Base-by-base conservation (phyloP, 257 asterid species). In the Gentiana macrophylla region DNA sequence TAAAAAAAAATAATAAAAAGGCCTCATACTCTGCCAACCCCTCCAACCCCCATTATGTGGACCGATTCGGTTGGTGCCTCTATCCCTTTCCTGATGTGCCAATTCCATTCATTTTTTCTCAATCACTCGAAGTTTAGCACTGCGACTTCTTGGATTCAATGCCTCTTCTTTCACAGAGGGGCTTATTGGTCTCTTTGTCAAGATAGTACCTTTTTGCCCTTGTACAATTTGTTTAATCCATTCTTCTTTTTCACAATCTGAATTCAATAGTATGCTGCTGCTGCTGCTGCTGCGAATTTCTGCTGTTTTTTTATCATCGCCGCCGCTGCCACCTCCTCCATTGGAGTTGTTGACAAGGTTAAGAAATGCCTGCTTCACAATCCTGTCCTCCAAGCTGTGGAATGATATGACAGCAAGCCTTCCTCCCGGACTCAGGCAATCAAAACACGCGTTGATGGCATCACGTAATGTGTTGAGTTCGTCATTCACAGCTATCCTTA, bases 331-430 rank as follows among this genome's bases (percentile, higher is more conserved):
- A 55, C 51, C 77, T 1, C 9, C 46, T 67, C 49, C 76, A 48
- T 60, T 53, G 46, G 46, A 41, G 52, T 53, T 52, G 66, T 74
- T 80, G 37, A 80, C 56, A 46, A 88, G 75, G 65, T 80, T 76
- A 32, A 92, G 80, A 79, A 88, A 92, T 9, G 97, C 66, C 66
- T 92, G 94, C 74, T 88, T 88, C 66, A 88, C 97, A 41, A 92
- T 92, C 73, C 95, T 79, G 74, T 88, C 98, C 72, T 92, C 98
- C 78, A 92, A 68, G 52, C 98, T 92, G 67, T 92, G 98, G 79
- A 92, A 92, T 11, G 95, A 78, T 63, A 92, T 83, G 32, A 92
- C 78, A 2, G 97, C 97, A 37, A 92, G 93, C 73, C 98, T 83
- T 52, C 98, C 98, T 68, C 98, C 94, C 5, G 89, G 56, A 67